Base-by-base conservation (phyloP, 2,329 filamentous ascomycete genomes). In the Trichothecium roseum region DNA sequence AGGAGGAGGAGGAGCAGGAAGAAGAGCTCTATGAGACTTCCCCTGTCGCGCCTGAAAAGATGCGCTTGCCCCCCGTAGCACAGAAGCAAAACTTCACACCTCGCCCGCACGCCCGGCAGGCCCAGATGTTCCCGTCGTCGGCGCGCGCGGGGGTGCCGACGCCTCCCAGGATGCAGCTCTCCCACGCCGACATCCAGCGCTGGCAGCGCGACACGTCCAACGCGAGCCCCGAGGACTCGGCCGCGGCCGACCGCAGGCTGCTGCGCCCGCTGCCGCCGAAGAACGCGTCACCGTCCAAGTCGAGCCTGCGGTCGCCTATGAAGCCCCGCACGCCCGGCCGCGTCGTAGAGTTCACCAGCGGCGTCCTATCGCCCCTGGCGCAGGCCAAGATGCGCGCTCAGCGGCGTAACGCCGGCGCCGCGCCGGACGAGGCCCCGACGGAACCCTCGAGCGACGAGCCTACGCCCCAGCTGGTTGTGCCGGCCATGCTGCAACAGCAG, bases 291-390 rank as follows among this genome's bases (percentile, higher is more conserved):
- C 72, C 73, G 0, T 60, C 53, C 8, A 78, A 77, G 47, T 77
- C 73, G 1, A 70, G 63, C 43, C 53, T 78, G 17, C 65, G 73
- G 14, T 74, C 72, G 4, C 69, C 72, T 0, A 48, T 72, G 14
- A 78, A 77, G 45, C 65, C 69, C 4, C 72, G 65, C 41, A 75
- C 69, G 3, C 70, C 69, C 1, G 73, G 73, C 4, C 65, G 69
- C 1, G 68, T 76, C 1, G 73, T 78, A 12, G 70, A 73, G 38
- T 77, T 76, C 42, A 68, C 66, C 1, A 68, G 63, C 50, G 69
- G 60, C 48, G 64, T 64, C 1, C 50, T 68, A 6, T 68, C 66
- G 4, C 66, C 68, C 1, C 45, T 59, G 2, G 58, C 62, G 8
- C 63, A 68, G 41, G 59, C 57, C 3, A 44, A 44, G 33, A 46